Base-by-base conservation (phyloP, 2,329 filamentous ascomycete species). In the Epichloe sibirici region DNA sequence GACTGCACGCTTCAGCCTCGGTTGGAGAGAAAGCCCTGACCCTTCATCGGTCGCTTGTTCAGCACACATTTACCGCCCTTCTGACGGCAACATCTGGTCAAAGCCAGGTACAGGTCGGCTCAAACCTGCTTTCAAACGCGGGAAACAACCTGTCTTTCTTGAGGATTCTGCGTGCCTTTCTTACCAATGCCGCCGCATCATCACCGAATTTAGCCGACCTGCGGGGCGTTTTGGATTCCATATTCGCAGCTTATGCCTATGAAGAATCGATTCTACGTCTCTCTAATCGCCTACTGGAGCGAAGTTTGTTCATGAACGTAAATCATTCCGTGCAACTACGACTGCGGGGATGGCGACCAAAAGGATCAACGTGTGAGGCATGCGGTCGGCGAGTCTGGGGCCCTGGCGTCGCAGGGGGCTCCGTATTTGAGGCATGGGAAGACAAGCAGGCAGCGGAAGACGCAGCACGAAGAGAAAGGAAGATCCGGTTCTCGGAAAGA, bases 231-330 rank as follows among this genome's bases (percentile, higher is more conserved):
- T 78, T 98, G 2, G 75, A 82, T 1, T 93, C 90, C 12, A 91
- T 98, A 52, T 97, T 98, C 69, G 83, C 91, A 0, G 91, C 93
- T 0, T 98, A 98, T 65, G 85, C 90, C 0, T 96, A 97, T 65
- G 93, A 98, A 67, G 88, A 91, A 65, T 90, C 87, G 0, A 87
- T 98, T 15, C 77, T 98, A 21, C 77, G 79, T 2, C 79, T 98
- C 3, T 89, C 93, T 0, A 95, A 91, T 65, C 79, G 85, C 4
- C 82, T 98, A 52, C 75, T 98, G 0, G 90, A 95, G 57, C 85
- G 89, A 59, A 93, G 93, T 61, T 76, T 95, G 5, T 98, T 97
- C 62, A 79, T 86, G 42, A 85, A 88, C 57, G 88, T 98, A 38
- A 75, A 82, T 44, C 79, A 87, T 59, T 84, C 89, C 5, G 81